These are phyloP conservation scores for Eucalyptus virginea DNA, from an alignment of 345 rosid species.

Conservation along the genomic window DNA sequence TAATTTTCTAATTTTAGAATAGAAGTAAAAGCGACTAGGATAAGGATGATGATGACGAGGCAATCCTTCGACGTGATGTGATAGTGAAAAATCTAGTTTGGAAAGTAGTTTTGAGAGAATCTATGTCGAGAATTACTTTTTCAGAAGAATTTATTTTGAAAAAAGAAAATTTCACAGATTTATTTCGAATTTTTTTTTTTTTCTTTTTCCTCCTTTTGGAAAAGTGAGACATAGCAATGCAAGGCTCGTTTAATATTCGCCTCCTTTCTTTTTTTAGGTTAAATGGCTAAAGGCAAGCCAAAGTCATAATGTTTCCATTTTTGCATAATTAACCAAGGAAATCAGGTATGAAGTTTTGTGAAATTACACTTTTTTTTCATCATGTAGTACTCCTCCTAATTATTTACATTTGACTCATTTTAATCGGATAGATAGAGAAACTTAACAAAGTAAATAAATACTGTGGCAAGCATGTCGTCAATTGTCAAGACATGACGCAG, in stretches of 20 bases:
- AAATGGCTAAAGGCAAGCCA: background rate
- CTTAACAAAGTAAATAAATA: background rate
- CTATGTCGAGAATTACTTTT: background rate
- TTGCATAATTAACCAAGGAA: background rate
- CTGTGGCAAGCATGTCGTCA: background rate
- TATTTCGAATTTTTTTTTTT: too few relatives aligned
- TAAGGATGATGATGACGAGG: background rate
- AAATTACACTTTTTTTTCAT: background rate
- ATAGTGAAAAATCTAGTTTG: background rate
- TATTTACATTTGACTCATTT: background rate
- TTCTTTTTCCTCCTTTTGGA: background rate
- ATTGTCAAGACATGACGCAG: too few relatives aligned
- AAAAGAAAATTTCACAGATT: background rate
- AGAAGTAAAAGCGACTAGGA: background rate
- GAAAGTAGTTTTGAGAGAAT: background rate
- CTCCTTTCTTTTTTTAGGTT: background rate
- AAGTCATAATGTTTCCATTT: background rate
- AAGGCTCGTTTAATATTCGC: background rate
- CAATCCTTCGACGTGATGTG: background rate
- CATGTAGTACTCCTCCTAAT: background rate
- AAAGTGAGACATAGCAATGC: background rate
- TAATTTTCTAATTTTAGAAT: background rate
- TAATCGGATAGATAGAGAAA: background rate
- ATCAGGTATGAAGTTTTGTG: background rate
- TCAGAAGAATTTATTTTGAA: background rate